Conservation (phyloP, 1,284 basidiomycete species). For the Fistulinella staudtii region DNA sequence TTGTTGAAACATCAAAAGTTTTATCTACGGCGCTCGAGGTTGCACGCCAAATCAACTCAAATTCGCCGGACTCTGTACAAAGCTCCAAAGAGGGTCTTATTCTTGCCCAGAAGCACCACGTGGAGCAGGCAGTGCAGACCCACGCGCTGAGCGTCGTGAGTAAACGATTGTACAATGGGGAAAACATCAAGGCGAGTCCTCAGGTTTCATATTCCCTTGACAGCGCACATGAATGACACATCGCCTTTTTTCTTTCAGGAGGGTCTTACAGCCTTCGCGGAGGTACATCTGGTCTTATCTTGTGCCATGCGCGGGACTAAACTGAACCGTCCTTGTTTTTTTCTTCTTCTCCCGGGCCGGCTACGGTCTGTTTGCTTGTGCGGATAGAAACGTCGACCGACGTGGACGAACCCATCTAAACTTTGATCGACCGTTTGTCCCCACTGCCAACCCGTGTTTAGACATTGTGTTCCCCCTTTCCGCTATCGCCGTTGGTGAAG, state of each 20-base stretch:
- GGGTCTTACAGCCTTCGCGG: slow-evolving; percentile 43
- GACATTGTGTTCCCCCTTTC: not conserved
- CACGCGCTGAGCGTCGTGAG: slow-evolving; percentile 52
- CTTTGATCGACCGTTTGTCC: slow-evolving; percentile 35
- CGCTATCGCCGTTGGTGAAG: slow-evolving; percentile 4
- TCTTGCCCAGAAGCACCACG: slow-evolving; percentile 49
- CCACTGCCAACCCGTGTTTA: not conserved
- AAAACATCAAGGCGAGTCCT: slow-evolving; percentile 63
- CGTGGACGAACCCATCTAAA: slow-evolving; percentile 59
- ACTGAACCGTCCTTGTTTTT: slow-evolving; percentile 1
- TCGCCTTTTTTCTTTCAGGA: slow-evolving; percentile 28
- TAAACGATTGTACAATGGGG: slow-evolving; percentile 56
- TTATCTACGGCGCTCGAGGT: slow-evolving; percentile 60
- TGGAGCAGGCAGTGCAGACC: slow-evolving; percentile 50
- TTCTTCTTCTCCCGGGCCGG: slow-evolving; percentile 33
- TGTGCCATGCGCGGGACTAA: slow-evolving; percentile 12
- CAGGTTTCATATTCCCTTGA: not conserved
- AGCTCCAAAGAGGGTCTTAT: slow-evolving; percentile 70
- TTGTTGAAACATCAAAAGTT: slow-evolving; percentile 58
- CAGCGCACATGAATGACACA: not conserved
- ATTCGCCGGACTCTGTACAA: slow-evolving; percentile 80
- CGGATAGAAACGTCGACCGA: slow-evolving; percentile 54
- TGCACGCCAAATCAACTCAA: slow-evolving; percentile 58
- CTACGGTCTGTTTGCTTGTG: not conserved
- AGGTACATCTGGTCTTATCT: slow-evolving; percentile 33